Base-by-base conservation (phyloP, 495 filamentous ascomycete genomes). In the Neurospora sp. region DNA sequence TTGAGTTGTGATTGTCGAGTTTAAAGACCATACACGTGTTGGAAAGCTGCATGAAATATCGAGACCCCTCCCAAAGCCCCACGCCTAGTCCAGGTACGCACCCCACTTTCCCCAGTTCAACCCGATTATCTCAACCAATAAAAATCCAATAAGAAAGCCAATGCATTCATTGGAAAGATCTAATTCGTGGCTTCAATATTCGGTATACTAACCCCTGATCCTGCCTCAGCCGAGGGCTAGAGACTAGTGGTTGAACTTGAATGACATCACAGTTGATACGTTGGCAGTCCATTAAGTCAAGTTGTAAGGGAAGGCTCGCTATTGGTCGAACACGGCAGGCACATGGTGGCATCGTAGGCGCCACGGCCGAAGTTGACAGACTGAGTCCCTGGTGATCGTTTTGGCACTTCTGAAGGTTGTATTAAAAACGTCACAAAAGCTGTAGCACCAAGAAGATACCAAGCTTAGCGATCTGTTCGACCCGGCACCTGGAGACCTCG, bases 271-370 rank as follows among this genome's bases (percentile, higher is more conserved):
- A 45, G 7, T 9, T 44, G 41, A 44, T 44, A n/a, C 1, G 16
- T 18, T 18, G 41, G 16, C 16, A 42, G 16, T 42, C 41, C 41
- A 42, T 42, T 27, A 27, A 27, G 27, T 27, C 27, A 18, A 42
- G 41, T 18, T 6, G 16, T 42, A 18, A 42, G 16, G 41, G 6
- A 42, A 42, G 41, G 6, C 16, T 18, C 8, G 16, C 41, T 42
- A 3, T 31, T 42, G 7, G 16, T 9, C 6, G 16, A 6, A 44
- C 41, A 44, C 16, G 1, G 41, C 16, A 44, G 1, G 41, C 16
- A 44, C 2, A 18, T n/a, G 16, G 85, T 88, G 71, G 85, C 87
- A 77, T 88, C 86, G 74, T 88, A 88, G 68, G 85, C 85, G n/a
- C 86, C 86, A 31, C 85, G 81, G 76, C 85, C 86, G 79, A 87